These are phyloP conservation scores for Daldinia sp. DNA, from an alignment of 2,329 filamentous ascomycete species.

Conservation along the genomic window DNA sequence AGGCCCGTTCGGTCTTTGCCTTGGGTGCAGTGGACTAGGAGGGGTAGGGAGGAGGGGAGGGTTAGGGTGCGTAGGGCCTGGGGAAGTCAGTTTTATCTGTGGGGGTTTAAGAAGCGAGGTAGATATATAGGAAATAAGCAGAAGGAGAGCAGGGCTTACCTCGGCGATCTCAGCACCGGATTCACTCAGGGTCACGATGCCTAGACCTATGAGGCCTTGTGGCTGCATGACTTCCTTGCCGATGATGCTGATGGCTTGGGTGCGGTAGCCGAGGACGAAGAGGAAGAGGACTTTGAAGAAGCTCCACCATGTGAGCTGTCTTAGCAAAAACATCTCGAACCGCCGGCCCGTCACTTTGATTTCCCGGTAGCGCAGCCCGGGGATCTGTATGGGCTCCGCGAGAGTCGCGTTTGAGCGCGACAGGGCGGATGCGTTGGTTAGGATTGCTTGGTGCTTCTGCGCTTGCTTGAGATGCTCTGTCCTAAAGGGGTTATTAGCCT, in stretches of 20 bases:
- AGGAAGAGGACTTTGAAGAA: constrained; percentile 70
- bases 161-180: constrained; percentile 68
- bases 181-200: constrained; percentile 72
- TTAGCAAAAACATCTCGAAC: constrained; percentile 74
- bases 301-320: constrained; percentile 72
- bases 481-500: constrained; percentile 51
- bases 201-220: constrained; percentile 75
- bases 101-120: too few relatives aligned
- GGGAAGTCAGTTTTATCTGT: background rate
- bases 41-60: constrained; percentile 62
- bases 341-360: constrained; percentile 78
- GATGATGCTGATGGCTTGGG: constrained; percentile 74
- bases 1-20: constrained; percentile 88
- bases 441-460: constrained; percentile 63
- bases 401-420: constrained; percentile 60
- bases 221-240: constrained; percentile 74
- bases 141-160: constrained; percentile 41
- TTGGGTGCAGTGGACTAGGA: constrained; percentile 84
- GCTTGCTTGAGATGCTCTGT: constrained; percentile 77
- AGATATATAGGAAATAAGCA: too few relatives aligned
- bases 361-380: constrained; percentile 68
- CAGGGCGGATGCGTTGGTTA: constrained; percentile 52
- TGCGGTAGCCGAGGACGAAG: constrained; percentile 68
- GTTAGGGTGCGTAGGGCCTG: constrained; percentile 60
- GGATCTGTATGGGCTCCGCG: constrained; percentile 65